These are phyloP conservation scores for Termitomyces sp. DNA, from an alignment of 768 basidiomycete genomes.

Conservation along the genomic window DNA sequence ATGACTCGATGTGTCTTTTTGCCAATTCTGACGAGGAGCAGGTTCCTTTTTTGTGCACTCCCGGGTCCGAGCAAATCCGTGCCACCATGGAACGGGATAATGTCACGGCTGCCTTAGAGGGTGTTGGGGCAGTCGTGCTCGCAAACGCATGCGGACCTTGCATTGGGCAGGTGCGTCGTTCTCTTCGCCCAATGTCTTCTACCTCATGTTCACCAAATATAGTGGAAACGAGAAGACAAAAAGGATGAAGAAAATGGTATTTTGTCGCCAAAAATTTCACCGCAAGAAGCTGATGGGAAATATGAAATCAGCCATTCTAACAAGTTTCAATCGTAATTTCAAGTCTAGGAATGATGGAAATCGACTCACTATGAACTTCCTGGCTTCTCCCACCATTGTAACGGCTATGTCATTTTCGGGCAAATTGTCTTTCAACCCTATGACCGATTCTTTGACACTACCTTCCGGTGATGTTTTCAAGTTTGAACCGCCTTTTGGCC, in stretches of 20 bases:
- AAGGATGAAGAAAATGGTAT: constrained; percentile 88
- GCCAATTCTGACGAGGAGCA: constrained; percentile 19
- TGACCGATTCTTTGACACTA: constrained; percentile 64
- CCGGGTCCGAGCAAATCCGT: constrained; percentile 93
- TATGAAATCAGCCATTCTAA: constrained; percentile 72
- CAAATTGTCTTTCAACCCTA: constrained; percentile 89
- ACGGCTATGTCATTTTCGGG: constrained; percentile 98
- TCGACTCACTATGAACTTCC: constrained; percentile 92
- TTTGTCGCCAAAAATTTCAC: neutral
- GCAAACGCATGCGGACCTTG: constrained; percentile 99
- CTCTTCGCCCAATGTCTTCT: neutral
- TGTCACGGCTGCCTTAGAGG: constrained; percentile 75
- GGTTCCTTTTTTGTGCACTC: constrained; percentile 86
- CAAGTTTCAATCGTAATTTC: constrained; percentile 90
- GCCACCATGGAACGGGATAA: constrained; percentile 97
- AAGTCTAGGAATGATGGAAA: constrained; percentile 98
- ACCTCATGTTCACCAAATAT: constrained; percentile 2
- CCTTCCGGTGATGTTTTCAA: constrained; percentile 78
- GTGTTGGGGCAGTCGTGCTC: constrained; percentile 90
- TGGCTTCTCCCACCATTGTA: constrained; percentile 94
- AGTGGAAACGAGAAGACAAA: constrained; percentile 94
- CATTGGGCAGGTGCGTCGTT: constrained; percentile 75
- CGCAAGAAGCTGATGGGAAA: constrained; percentile 1
- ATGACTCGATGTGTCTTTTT: neutral
- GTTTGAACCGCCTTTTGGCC: constrained; percentile 81